phyloP scores from a whole-genome alignment of 805 yeast species.

The Metschnikowia cubensis region DNA sequence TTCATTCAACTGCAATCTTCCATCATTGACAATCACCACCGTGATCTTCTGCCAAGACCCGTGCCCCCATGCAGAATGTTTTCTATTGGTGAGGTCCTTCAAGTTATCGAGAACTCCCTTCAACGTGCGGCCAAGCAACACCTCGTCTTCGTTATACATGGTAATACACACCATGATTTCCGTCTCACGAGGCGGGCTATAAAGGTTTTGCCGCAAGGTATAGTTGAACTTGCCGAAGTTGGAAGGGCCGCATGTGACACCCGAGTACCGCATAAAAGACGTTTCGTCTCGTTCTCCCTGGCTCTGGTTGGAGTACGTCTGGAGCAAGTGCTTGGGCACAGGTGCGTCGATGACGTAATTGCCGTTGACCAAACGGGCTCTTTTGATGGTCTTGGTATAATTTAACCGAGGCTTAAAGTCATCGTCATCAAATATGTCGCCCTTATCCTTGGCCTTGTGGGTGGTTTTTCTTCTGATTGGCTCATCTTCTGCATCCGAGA shows the following conservation, averaged over 20 bases:
- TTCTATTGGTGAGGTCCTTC: conserved; percentile 49
- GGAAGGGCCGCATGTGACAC: conserved; percentile 88
- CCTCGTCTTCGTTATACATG: conserved; percentile 72
- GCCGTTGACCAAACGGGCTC: conserved; percentile 53
- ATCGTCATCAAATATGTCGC: conserved; percentile 27
- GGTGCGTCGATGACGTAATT: conserved; percentile 44
- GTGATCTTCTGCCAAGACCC: conserved; percentile 59
- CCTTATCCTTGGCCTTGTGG: conserved; percentile 14
- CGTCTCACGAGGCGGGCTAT: conserved; percentile 72
- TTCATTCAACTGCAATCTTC: conserved; percentile 62
- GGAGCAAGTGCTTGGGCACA: conserved; percentile 35
- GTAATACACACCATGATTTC: conserved; percentile 85
- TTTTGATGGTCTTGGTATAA: conserved; percentile 39
- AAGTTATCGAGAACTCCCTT: conserved; percentile 64
- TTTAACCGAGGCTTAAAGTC: conserved; percentile 38
- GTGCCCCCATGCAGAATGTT: conserved; percentile 44
- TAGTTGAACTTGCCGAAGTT: conserved; percentile 60
- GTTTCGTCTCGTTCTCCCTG: conserved; percentile 43
- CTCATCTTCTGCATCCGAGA: conserved; percentile 37
- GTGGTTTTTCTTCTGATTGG: conserved; percentile 26
- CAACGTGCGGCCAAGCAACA: conserved; percentile 55
- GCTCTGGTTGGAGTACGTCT: conserved; percentile 24
- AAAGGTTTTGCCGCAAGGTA: conserved; percentile 79
- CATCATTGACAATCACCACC: conserved; percentile 61
- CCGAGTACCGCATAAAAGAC: conserved; percentile 89